These are phyloP conservation scores for Ganoderma sinense DNA, from an alignment of 1,284 basidiomycete species.

Conservation along the genomic window DNA sequence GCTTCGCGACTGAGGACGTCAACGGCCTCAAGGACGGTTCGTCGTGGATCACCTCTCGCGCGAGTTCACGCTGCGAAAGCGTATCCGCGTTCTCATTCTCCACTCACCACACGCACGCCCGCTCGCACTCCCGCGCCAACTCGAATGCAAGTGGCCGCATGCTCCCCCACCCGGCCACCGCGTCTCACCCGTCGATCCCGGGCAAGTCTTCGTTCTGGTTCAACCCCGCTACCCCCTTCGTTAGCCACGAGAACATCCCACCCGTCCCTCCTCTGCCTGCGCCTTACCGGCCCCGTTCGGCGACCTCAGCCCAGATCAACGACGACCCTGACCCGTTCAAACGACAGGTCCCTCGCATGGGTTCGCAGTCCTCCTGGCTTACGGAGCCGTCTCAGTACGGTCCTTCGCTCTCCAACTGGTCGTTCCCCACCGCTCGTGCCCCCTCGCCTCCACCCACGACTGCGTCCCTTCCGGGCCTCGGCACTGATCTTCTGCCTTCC, in stretches of 20 bases:
- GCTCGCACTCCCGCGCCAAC: conserved; percentile 30
- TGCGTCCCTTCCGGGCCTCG: conserved; percentile 44
- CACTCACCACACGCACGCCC: conserved; percentile 56
- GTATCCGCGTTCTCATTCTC: conserved; percentile 76
- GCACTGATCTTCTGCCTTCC: conserved; percentile 48
- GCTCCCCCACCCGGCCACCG: conserved; percentile 47
- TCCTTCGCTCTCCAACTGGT: conserved; percentile 68
- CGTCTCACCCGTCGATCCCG: conserved; percentile 55
- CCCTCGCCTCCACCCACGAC: conserved; percentile 36
- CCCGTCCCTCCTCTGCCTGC: conserved; percentile 72
- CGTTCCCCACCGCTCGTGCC: conserved; percentile 58
- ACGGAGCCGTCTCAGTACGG: conserved; percentile 68
- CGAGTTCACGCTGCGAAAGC: conserved; percentile 61
- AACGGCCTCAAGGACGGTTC: conserved; percentile 73
- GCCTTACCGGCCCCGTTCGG: conserved; percentile 56
- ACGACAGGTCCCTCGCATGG: conserved; percentile 57
- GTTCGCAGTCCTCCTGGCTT: conserved; percentile 75
- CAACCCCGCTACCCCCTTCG: conserved; percentile 48
- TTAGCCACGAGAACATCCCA: conserved; percentile 49
- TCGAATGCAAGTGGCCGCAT: conserved; percentile 44
- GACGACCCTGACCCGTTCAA: conserved; percentile 70
- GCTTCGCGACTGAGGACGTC: conserved; percentile 72
- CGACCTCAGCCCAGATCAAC: conserved; percentile 46
- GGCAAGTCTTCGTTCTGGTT: conserved; percentile 71
- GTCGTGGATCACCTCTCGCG: conserved; percentile 77